These are phyloP conservation scores for Hygrocybe punicea DNA, from an alignment of 768 basidiomycete genomes.

Conservation along the genomic window DNA sequence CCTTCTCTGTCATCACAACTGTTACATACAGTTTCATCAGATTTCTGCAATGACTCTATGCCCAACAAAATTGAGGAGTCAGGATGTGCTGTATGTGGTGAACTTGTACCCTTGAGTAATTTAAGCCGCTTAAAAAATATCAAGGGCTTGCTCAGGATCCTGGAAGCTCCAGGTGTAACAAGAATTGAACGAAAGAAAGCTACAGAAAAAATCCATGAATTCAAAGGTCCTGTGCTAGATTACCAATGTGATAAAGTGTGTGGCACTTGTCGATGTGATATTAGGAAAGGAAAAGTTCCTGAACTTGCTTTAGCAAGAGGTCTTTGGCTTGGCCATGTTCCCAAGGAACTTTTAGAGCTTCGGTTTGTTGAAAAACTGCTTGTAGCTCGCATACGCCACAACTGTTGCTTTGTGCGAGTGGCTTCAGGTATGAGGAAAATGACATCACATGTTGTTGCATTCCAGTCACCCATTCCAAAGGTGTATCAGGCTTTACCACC, in stretches of 20 bases:
- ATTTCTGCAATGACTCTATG: slow-evolving; percentile 1
- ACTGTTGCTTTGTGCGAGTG: slow-evolving; percentile 27
- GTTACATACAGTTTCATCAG: background rate
- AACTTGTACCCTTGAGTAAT: slow-evolving; percentile 8
- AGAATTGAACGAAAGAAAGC: slow-evolving; percentile 3
- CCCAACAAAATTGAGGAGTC: slow-evolving; percentile 19
- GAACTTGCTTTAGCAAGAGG: slow-evolving; percentile 26
- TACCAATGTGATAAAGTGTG: slow-evolving; percentile 9
- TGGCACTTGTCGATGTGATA: background rate
- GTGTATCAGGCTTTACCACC: slow-evolving; percentile 34
- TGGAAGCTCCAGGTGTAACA: slow-evolving; percentile 7
- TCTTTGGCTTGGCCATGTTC: slow-evolving; percentile 34
- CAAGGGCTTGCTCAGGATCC: background rate
- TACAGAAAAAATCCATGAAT: slow-evolving; percentile 7
- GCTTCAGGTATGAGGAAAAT: slow-evolving; percentile 16
- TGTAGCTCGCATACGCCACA: slow-evolving; percentile 21
- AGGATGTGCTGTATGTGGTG: slow-evolving; percentile 34
- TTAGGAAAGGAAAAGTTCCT: slow-evolving; percentile 8
- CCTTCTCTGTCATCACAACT: background rate
- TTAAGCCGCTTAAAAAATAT: slow-evolving; percentile 10
- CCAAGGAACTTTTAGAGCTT: slow-evolving; percentile 19
- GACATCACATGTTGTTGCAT: slow-evolving; percentile 18
- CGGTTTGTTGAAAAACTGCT: slow-evolving; percentile 27
- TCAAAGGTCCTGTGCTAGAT: slow-evolving; percentile 17
- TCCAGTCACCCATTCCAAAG: slow-evolving; percentile 28